Conservation (phyloP, 352 stramenopile species). For the Pythium inflatum region DNA sequence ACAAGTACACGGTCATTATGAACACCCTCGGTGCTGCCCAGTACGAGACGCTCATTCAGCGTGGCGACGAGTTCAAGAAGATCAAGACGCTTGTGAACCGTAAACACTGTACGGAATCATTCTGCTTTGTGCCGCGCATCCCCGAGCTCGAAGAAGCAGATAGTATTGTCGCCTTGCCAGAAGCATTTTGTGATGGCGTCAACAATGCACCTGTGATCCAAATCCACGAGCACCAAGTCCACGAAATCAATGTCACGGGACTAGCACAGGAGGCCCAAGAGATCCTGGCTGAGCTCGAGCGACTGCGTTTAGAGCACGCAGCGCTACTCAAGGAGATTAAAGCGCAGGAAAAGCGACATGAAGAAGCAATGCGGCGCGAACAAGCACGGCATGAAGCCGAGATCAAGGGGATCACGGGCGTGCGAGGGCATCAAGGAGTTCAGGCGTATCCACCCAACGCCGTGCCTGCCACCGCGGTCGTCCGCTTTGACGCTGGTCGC, state of each 20-base stretch:
- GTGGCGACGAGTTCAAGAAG: slow-evolving; percentile 3
- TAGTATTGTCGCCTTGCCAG: background rate
- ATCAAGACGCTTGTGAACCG: slow-evolving; percentile 7
- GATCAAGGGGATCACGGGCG: no score
- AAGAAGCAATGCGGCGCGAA: no score
- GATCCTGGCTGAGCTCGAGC: background rate
- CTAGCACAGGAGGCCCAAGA: background rate
- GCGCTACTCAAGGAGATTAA: background rate
- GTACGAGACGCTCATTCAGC: no score
- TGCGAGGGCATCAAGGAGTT: no score
- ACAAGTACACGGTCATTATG: no score
- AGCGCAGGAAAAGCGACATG: slow-evolving; percentile 2
- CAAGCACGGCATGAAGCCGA: no score
- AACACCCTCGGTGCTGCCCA: no score
- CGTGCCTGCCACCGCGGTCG: no score
- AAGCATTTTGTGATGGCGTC: background rate
- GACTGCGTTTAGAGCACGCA: background rate
- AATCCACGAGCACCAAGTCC: background rate
- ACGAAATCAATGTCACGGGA: background rate
- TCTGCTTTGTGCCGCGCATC: background rate
- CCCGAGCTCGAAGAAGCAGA: background rate
- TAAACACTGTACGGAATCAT: background rate
- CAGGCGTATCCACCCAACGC: no score
- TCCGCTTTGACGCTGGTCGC: no score
- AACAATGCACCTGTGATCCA: background rate